Conservation (phyloP, 148 eudicot genomes). For the Diospyros kaki region DNA sequence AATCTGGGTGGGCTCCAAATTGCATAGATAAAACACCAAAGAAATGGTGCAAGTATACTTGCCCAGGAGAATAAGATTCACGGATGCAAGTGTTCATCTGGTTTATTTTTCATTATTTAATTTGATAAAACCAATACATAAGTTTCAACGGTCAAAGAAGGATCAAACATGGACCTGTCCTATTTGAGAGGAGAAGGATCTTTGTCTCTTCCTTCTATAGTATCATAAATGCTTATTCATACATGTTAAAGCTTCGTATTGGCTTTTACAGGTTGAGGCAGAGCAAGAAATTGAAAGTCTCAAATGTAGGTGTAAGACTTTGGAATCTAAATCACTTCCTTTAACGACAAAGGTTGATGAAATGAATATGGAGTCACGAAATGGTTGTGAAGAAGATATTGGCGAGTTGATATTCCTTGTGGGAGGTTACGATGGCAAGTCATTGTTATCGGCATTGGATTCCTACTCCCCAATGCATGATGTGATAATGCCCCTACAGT, state of each 20-base stretch:
- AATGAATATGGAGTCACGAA: conserved; percentile 18
- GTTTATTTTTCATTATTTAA: too few relatives aligned
- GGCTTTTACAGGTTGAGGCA: conserved; percentile 36
- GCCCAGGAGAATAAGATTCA: too few relatives aligned
- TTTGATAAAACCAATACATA: too few relatives aligned
- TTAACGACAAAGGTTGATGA: conserved; percentile 15
- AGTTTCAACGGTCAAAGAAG: not conserved
- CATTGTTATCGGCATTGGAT: conserved; percentile 54
- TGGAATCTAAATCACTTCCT: conserved; percentile 29
- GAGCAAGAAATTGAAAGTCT: conserved; percentile 41
- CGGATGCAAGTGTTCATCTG: too few relatives aligned
- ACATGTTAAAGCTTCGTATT: conserved; percentile 8
- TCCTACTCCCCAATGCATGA: conserved; percentile 57
- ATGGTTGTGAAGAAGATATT: conserved; percentile 32
- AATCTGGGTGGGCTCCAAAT: too few relatives aligned
- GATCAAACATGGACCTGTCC: not conserved
- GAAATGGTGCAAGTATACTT: too few relatives aligned
- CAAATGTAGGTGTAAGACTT: conserved; percentile 24
- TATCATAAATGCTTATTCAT: not conserved
- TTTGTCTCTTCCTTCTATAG: not conserved
- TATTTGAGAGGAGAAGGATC: not conserved
- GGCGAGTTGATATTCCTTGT: conserved; percentile 43
- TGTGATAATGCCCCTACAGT: conserved; percentile 39
- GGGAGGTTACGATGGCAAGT: conserved; percentile 72
- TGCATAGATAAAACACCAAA: too few relatives aligned